Evolutionary conservation across 2,329 filamentous ascomycete genomes (phyloP), one percentile per base, ranked within the genome.

Genomic region (Aspergillus sp.): DNA sequence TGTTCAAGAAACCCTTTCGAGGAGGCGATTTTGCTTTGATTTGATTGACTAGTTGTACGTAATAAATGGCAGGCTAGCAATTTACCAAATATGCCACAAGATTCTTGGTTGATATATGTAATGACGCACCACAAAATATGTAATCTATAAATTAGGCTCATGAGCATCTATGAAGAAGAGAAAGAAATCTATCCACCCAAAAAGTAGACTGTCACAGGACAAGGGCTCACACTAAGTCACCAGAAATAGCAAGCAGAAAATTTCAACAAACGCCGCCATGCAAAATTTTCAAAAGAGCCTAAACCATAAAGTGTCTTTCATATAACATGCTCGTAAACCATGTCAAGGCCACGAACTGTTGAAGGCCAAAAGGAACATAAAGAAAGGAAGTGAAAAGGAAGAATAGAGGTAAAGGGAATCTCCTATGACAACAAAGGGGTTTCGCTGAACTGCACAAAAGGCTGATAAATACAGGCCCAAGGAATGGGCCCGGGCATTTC

Each of bases 381-480:
- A 31, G 3, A 31, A 31, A 31, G 9, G 27, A 31, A 25, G 27
- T 14, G 19, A 8, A 35, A 49, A 35, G 11, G 15, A 14, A 6
- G 19, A 27, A 31, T 19, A 21, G 33, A 57, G 21, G 17, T 46
- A 46, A 31, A 43, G 35, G 48, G 59, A 53, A 66, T 60, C 60
- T 62, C 51, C 55, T 60, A 45, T 54, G 56, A 58, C 44, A 60
- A 62, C 37, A 64, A 60, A 59, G 48, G 37, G 27, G 15, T 15
- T 33, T 49, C 51, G 58, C 51, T 58, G 49, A 43, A 57, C 27
- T 51, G 37, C 56, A 52, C 43, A 41, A 49, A 58, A 54, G 40
- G 27, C 48, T 23, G 19, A 50, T 21, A 49, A 47, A 23, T 33
- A 19, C 4, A 51, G 27, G 25, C 43, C 39, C 33, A 50, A 31